Percentiles rank a stretch among this genome's conserved stretches.
Evolutionary conservation across 1,284 basidiomycete species (phyloP).

Genomic region (Uromyces viciae-fabae): DNA sequence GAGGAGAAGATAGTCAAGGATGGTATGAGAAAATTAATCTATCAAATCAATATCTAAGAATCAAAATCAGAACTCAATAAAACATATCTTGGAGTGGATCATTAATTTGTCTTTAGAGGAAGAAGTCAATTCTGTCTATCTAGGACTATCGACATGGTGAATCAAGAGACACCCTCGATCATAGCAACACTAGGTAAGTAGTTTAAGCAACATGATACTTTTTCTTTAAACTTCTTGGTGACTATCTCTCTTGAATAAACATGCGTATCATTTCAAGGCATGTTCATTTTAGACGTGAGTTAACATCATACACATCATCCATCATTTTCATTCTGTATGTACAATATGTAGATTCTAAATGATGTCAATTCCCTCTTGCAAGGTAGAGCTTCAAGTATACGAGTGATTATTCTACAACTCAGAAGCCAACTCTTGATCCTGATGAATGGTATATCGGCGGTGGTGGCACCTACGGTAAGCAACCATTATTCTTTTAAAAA

Average conservation of each 20-base stretch:
- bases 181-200: neutral
- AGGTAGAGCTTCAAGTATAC: conserved; percentile 24
- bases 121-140: neutral
- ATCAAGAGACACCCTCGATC: neutral
- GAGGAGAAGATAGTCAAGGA: no score
- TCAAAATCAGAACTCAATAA: no score
- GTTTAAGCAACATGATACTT: neutral
- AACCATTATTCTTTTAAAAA: neutral
- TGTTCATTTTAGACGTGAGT: conserved; percentile 30
- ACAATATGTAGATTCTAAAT: neutral
- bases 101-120: neutral
- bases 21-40: no score
- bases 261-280: neutral
- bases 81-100: no score
- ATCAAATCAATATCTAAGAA: no score
- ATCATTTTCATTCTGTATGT: neutral
- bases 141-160: neutral
- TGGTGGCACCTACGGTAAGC: conserved; percentile 40
- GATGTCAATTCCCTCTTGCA: conserved; percentile 7
- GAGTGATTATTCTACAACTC: conserved; percentile 10
- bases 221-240: no score
- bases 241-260: neutral
- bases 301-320: neutral
- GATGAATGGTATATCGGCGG: conserved; percentile 43
- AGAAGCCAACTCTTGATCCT: conserved; percentile 14